Evolutionary conservation across 164 flowering plant genomes (phyloP).

Genomic region (Vitis rupestris): DNA sequence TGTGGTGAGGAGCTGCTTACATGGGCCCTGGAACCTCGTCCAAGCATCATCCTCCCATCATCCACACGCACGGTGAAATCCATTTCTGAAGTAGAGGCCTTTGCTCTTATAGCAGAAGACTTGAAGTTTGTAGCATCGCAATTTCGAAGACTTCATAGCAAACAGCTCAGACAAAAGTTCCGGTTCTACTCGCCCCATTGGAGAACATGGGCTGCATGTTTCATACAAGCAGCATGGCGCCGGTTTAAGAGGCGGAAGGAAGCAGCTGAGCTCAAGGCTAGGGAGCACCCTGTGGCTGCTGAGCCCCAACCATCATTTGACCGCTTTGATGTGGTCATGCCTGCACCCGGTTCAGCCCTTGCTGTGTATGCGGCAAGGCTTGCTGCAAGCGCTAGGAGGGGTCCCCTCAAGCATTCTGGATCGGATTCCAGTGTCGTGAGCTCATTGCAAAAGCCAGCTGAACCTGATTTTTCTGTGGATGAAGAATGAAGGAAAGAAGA

Average conservation of each 20-base stretch:
- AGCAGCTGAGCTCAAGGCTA: slow-evolving; percentile 38
- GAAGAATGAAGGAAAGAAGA: slow-evolving; percentile 31
- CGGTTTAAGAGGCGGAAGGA: slow-evolving; percentile 50
- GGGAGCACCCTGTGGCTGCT: slow-evolving; percentile 28
- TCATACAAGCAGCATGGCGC: slow-evolving; percentile 86
- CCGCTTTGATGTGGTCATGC: too few species aligned
- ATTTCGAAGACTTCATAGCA: slow-evolving; percentile 79
- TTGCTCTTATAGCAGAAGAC: slow-evolving; percentile 81
- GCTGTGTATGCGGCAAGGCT: slow-evolving; percentile 41
- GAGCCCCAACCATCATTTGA: slow-evolving; percentile 6
- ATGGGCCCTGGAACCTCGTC: slow-evolving; percentile 90
- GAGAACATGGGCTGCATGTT: slow-evolving; percentile 94
- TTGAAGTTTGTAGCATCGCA: slow-evolving; percentile 84
- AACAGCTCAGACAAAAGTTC: slow-evolving; percentile 77
- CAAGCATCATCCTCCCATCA: slow-evolving; percentile 60
- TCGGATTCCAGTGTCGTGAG: slow-evolving; percentile 31
- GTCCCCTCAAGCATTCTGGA: slow-evolving; percentile 24
- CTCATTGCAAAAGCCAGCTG: slow-evolving; percentile 63
- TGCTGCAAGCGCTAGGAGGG: slow-evolving; percentile 40
- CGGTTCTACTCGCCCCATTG: slow-evolving; percentile 90
- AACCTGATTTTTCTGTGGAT: slow-evolving; percentile 70
- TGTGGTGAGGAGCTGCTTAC: slow-evolving; percentile 94
- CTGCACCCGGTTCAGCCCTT: slow-evolving; percentile 21
- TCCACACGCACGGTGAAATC: slow-evolving; percentile 88
- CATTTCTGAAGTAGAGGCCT: slow-evolving; percentile 83